phyloP scores from a whole-genome alignment of 805 yeast genomes.

The Cyberlindnera japonica region DNA sequence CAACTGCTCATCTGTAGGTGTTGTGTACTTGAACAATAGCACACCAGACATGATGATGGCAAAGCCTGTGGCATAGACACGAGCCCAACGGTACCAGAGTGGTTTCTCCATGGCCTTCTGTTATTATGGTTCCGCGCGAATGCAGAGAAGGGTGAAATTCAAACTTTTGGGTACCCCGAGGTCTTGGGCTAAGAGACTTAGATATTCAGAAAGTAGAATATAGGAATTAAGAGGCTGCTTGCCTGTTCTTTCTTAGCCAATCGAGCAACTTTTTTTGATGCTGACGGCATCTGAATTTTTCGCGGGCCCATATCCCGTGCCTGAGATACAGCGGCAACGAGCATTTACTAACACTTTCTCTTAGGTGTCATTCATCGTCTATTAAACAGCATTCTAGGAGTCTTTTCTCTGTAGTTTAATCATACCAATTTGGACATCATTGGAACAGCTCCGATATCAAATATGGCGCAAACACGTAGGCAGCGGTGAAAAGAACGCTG shows the following conservation, averaged over 20 bases:
- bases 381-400: no score
- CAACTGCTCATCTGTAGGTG: constrained; percentile 83
- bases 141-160: not conserved
- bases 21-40: constrained; percentile 62
- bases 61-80: constrained; percentile 57
- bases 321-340: no score
- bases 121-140: not conserved
- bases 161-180: no score
- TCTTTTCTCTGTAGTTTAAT: no score
- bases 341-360: no score
- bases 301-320: not conserved
- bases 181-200: no score
- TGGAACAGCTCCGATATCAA: constrained; percentile 34
- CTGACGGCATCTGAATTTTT: constrained; percentile 5
- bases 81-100: constrained; percentile 56
- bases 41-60: constrained; percentile 72
- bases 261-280: constrained; percentile 11
- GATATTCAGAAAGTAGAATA: no score
- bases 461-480: constrained; percentile 75
- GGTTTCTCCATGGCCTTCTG: constrained; percentile 31
- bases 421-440: no score
- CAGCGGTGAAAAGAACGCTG: constrained; percentile 68
- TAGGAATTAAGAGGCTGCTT: no score
- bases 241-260: constrained; percentile 3
- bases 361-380: no score